phyloP scores from a whole-genome alignment of 2,329 filamentous ascomycete genomes.

The Monilinia vaccinii-corymbosi region DNA sequence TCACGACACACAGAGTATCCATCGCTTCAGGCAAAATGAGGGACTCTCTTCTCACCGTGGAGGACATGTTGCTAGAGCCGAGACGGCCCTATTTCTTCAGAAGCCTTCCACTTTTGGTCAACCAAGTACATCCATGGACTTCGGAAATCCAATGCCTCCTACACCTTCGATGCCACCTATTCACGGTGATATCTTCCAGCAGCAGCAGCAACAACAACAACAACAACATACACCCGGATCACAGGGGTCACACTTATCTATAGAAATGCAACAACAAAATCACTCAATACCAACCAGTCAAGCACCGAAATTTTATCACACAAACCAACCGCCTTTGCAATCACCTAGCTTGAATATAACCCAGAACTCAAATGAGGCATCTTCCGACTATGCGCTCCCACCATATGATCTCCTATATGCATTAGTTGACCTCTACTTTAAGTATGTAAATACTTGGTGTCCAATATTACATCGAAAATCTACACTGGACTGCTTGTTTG shows the following conservation, averaged over 20 bases:
- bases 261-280: slow-evolving; percentile 28
- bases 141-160: slow-evolving; percentile 36
- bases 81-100: slow-evolving; percentile 52
- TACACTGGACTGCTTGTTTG: slow-evolving; percentile 75
- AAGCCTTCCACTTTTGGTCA: slow-evolving; percentile 45
- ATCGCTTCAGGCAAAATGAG: slow-evolving; percentile 43
- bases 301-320: slow-evolving; percentile 29
- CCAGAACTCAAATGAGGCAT: slow-evolving; percentile 36
- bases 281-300: slow-evolving; percentile 19
- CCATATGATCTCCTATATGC: slow-evolving; percentile 67
- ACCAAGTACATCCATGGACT: slow-evolving; percentile 41
- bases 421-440: slow-evolving; percentile 68
- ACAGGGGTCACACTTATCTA: background rate
- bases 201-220: slow-evolving; percentile 15
- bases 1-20: slow-evolving; percentile 43
- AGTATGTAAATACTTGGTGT: slow-evolving; percentile 76
- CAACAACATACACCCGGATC: slow-evolving; percentile 26
- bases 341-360: slow-evolving; percentile 50
- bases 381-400: slow-evolving; percentile 57
- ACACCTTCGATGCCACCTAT: slow-evolving; percentile 35
- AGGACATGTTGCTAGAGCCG: slow-evolving; percentile 41
- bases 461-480: slow-evolving; percentile 81
- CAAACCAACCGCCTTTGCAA: slow-evolving; percentile 37
- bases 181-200: slow-evolving; percentile 41
- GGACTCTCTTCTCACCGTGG: slow-evolving; percentile 18